Evolutionary conservation across 805 yeast species (phyloP).

Genomic region (Kodamaea lidongshanica): DNA sequence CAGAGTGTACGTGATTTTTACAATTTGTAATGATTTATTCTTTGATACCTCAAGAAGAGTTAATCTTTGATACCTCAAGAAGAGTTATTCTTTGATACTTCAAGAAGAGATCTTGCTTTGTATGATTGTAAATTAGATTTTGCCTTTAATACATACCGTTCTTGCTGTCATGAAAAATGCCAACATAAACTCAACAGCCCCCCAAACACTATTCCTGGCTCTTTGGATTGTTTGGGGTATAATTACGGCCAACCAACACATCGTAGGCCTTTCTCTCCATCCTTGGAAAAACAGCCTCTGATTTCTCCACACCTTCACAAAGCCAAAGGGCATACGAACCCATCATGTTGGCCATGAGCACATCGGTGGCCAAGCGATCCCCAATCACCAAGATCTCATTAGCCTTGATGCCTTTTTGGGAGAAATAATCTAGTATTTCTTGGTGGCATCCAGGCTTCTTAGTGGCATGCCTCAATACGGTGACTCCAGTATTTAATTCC

Average conservation of each 20-base stretch:
- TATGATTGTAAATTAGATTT: too few relatives aligned
- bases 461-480: slow-evolving; percentile 62
- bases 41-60: too few relatives aligned
- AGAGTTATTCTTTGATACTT: too few relatives aligned
- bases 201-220: too few relatives aligned
- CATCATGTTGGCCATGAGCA: slow-evolving; percentile 91
- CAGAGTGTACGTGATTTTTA: too few relatives aligned
- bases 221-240: background rate
- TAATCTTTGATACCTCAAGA: too few relatives aligned
- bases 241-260: slow-evolving; percentile 4
- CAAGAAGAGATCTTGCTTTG: too few relatives aligned
- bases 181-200: too few relatives aligned
- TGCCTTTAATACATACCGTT: too few relatives aligned
- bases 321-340: slow-evolving; percentile 84
- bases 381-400: slow-evolving; percentile 80
- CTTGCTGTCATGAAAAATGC: too few relatives aligned
- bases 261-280: slow-evolving; percentile 42
- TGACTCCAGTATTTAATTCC: slow-evolving; percentile 61
- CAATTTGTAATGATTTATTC: too few relatives aligned
- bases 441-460: slow-evolving; percentile 77
- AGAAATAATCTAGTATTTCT: slow-evolving; percentile 61
- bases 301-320: slow-evolving; percentile 61
- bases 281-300: slow-evolving; percentile 45
- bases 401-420: slow-evolving; percentile 42
- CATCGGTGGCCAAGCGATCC: slow-evolving; percentile 85